These are phyloP conservation scores for Scheffersomyces cryptocercus DNA, from an alignment of 1,139 yeast genomes.

Conservation along the genomic window DNA sequence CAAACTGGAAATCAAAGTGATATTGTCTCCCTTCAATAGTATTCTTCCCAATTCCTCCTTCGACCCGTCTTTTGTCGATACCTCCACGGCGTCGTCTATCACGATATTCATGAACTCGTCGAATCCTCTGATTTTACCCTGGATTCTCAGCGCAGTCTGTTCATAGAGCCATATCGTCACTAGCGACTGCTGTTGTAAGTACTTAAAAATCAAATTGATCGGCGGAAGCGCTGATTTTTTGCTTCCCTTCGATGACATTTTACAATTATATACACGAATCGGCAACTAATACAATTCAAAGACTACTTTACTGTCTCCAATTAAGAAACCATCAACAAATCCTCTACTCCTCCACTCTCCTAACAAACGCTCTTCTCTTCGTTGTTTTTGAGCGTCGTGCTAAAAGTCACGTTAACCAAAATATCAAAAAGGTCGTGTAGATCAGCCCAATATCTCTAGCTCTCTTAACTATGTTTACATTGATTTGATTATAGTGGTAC, in stretches of 20 bases:
- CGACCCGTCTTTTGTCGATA: conserved; percentile 46
- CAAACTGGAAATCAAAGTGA: conserved; percentile 70
- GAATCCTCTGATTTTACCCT: conserved; percentile 86
- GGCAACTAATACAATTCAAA: no score
- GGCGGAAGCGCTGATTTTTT: conserved; percentile 73
- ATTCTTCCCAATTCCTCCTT: conserved; percentile 51
- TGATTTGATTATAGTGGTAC: no score
- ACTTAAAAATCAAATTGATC: conserved; percentile 84
- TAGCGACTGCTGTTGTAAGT: conserved; percentile 74
- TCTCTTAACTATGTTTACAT: no score
- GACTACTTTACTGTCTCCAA: no score
- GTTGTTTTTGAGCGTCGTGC: no score
- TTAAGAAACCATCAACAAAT: no score
- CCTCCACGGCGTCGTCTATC: conserved; percentile 84
- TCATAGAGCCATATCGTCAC: conserved; percentile 90
- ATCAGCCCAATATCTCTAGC: no score
- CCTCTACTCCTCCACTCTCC: no score
- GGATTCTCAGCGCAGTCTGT: conserved; percentile 74
- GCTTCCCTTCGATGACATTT: background rate
- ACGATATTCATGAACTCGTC: conserved; percentile 98
- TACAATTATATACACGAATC: no score
- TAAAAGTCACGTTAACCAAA: no score
- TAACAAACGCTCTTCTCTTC: no score
- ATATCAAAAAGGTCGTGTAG: no score
- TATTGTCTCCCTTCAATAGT: conserved; percentile 89